Base-by-base conservation (phyloP, 2,329 filamentous ascomycete genomes). In the Teratosphaeria nubilosa region DNA sequence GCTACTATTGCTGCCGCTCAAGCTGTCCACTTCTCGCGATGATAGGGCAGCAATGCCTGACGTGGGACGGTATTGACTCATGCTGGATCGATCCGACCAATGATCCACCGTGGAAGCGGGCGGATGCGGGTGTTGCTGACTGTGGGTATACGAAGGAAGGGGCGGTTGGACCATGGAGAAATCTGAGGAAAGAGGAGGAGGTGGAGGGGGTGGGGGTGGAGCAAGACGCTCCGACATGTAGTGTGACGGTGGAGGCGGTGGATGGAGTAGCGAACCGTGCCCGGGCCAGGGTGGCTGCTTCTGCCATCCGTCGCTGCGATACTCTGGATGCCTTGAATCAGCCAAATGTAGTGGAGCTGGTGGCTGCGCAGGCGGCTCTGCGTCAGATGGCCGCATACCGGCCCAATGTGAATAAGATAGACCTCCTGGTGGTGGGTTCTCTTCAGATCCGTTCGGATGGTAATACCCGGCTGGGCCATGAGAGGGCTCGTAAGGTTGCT, bases 1-100 rank as follows among this genome's bases (percentile, higher is more conserved):
- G 74, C 77, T 41, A 72, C 72, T 34, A 71, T 67, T 45, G 71
- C 69, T 55, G 11, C 58, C 59, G 56, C 64, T 69, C 41, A 48
- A 6, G 41, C 41, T 48, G 41, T 48, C 41, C 20, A 48, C n/a
- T 50, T 59, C 65, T 25, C 60, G 64, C 13, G 64, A 62, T 51
- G 59, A 64, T 55, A 63, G 55, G 10, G 60, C 59, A 5, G 50
- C 55, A 2, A 37, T n/a, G 14, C 54, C 53, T 6, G 56, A 22
- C 11, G 50, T 30, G 30, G 54, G 48, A 24, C 54, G 52, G n/a
- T 59, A 58, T 1, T 45, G 51, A 2, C 25, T 34, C 16, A 55
- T 20, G 27, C 50, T n/a, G 56, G 54, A 51, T 53, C 57, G 27
- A 25, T 61, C 37, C 45, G 58, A 55, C 60, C 59, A 63, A 30